Evolutionary conservation across 805 yeast species (phyloP).

Genomic region (Hanseniaspora meyeri): DNA sequence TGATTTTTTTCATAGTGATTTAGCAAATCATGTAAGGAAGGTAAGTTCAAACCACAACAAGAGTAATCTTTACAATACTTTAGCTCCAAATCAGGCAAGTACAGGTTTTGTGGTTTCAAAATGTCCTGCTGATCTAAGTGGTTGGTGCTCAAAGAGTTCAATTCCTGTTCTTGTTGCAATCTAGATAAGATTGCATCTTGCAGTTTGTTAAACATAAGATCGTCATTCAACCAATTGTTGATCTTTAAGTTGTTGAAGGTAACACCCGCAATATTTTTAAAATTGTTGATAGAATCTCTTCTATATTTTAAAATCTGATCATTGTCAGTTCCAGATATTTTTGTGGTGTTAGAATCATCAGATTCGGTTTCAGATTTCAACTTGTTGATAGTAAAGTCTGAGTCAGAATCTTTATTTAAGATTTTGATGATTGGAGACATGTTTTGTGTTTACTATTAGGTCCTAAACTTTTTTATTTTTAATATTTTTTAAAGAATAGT

Average conservation of each 20-base stretch:
- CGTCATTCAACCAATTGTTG: constrained; percentile 93
- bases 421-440: neutral
- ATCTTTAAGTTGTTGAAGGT: constrained; percentile 94
- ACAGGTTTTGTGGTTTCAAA: constrained; percentile 31
- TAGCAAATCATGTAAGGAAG: constrained; percentile 83
- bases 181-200: constrained; percentile 15
- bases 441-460: neutral
- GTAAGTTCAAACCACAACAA: constrained; percentile 87
- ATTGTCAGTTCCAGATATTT: constrained; percentile 3
- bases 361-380: neutral
- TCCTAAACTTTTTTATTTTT: neutral
- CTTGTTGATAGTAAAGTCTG: neutral
- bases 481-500: neutral
- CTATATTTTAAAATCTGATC: constrained; percentile 39
- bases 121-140: neutral
- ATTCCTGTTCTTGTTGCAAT: constrained; percentile 15
- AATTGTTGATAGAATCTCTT: constrained; percentile 85
- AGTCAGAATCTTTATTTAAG: neutral
- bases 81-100: constrained; percentile 85
- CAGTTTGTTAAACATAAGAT: constrained; percentile 48
- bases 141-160: neutral
- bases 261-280: constrained; percentile 96
- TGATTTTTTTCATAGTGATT: constrained; percentile 96
- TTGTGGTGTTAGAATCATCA: neutral
- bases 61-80: constrained; percentile 93